Evolutionary conservation across 306 rosid species (phyloP).

Genomic region (Trichosanthes truncata): DNA sequence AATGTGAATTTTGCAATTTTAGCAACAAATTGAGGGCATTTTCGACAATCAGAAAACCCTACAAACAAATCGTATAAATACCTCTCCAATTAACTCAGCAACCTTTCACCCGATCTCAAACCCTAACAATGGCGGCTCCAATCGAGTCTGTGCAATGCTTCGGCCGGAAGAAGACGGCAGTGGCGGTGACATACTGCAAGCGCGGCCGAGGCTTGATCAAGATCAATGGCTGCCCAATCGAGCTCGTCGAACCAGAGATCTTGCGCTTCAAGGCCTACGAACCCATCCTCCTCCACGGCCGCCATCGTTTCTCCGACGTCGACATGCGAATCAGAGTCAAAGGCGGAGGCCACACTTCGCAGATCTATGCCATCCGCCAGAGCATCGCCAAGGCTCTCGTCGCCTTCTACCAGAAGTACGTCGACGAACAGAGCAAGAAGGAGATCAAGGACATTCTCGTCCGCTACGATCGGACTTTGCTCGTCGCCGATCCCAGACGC

Average conservation of each 20-base stretch:
- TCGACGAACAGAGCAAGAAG: conserved; percentile 6
- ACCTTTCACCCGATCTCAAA: background rate
- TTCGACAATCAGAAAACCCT: background rate
- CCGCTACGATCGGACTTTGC: conserved; percentile 5
- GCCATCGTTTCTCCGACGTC: background rate
- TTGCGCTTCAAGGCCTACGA: conserved; percentile 4
- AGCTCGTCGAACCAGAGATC: conserved; percentile 4
- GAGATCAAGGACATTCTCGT: conserved; percentile 6
- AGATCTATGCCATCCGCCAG: conserved; percentile 8
- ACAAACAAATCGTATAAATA: background rate
- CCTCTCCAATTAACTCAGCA: background rate
- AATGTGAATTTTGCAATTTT: background rate
- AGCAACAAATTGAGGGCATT: background rate
- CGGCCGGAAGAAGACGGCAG: conserved; percentile 11
- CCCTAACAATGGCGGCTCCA: conserved; percentile 3
- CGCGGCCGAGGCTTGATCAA: conserved; percentile 1
- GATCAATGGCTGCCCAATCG: conserved; percentile 9
- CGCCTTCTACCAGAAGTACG: conserved; percentile 8
- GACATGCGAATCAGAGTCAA: conserved; percentile 4
- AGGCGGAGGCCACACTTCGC: conserved; percentile 7
- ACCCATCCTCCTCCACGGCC: background rate
- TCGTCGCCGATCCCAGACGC: conserved; percentile 8
- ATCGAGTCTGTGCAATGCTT: conserved; percentile 8
- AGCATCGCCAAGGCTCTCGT: conserved; percentile 10
- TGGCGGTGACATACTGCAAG: background rate